Conservation (phyloP, 345 rosid species). For the Mercurialis annua region DNA sequence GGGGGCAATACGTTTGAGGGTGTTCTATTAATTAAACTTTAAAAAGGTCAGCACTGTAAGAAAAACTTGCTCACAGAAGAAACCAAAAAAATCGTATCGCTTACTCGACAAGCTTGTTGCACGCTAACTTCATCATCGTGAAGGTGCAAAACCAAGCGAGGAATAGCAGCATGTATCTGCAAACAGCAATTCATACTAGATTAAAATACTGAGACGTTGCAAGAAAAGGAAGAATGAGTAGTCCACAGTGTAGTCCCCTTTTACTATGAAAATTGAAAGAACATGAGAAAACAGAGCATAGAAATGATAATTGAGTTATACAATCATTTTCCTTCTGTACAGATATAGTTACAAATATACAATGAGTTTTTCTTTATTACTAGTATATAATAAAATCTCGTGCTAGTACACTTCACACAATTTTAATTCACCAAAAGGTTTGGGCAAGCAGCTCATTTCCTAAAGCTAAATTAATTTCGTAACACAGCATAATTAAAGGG, state of each 20-base stretch:
- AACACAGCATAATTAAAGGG: background rate
- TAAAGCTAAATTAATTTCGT: background rate
- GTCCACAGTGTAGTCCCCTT: background rate
- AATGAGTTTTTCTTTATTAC: background rate
- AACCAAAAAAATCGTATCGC: constrained; percentile 19
- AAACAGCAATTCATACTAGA: constrained; percentile 17
- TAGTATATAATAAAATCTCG: background rate
- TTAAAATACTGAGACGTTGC: constrained; percentile 6
- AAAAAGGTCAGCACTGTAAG: constrained; percentile 10
- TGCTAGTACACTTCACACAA: background rate
- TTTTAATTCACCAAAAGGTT: background rate
- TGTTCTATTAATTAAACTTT: constrained; percentile 44
- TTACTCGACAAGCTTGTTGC: constrained; percentile 86
- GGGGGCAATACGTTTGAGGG: constrained; percentile 65
- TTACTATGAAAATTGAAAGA: background rate
- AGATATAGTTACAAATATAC: background rate
- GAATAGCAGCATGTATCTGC: constrained; percentile 77
- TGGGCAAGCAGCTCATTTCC: background rate
- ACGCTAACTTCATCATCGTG: constrained; percentile 71
- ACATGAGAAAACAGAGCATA: too few species aligned
- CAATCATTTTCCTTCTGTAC: background rate
- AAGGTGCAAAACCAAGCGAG: constrained; percentile 81
- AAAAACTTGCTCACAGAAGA: constrained; percentile 17
- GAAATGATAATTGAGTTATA: background rate
- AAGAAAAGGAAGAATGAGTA: background rate